phyloP scores from a whole-genome alignment of 768 basidiomycete species.

The Megacollybia marginata region DNA sequence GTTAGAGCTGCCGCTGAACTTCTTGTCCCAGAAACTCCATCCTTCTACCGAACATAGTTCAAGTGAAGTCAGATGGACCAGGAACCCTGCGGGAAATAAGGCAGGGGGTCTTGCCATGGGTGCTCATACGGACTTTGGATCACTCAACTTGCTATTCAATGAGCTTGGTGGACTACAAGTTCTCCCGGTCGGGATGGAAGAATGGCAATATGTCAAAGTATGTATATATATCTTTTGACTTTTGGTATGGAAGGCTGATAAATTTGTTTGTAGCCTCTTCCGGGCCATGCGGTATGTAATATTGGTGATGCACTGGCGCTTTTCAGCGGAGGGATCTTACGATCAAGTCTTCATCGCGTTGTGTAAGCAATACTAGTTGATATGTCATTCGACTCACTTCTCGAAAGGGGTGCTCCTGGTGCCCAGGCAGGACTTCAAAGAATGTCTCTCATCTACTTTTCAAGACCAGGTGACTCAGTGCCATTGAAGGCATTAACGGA shows the following conservation, averaged over 20 bases:
- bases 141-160: conserved; percentile 5
- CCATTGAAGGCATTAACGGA: conserved; percentile 30
- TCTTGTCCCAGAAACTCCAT: conserved; percentile 24
- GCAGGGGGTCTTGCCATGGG: conserved; percentile 14
- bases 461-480: conserved; percentile 33
- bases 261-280: conserved; percentile 30
- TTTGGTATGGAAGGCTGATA: conserved; percentile 18
- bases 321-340: conserved; percentile 43
- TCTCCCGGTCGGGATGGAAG: conserved; percentile 21
- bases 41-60: conserved; percentile 23
- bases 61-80: conserved; percentile 35
- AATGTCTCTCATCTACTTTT: conserved; percentile 48
- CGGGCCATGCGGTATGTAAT: conserved; percentile 38
- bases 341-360: conserved; percentile 46
- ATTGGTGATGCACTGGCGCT: conserved; percentile 42
- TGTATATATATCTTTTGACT: background rate
- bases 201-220: conserved; percentile 38
- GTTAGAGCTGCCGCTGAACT: conserved; percentile 32
- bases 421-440: conserved; percentile 31
- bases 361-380: conserved; percentile 20
- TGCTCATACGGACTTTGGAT: conserved; percentile 4
- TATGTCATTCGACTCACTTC: conserved; percentile 1
- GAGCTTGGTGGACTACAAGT: conserved; percentile 4
- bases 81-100: conserved; percentile 17
- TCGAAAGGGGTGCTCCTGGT: conserved; percentile 37